A percentile compares a stretch with the other conserved stretches of the same genome.
phyloP scores from a whole-genome alignment of 495 filamentous ascomycete species.

The Melanomma pulvis-pyrius region DNA sequence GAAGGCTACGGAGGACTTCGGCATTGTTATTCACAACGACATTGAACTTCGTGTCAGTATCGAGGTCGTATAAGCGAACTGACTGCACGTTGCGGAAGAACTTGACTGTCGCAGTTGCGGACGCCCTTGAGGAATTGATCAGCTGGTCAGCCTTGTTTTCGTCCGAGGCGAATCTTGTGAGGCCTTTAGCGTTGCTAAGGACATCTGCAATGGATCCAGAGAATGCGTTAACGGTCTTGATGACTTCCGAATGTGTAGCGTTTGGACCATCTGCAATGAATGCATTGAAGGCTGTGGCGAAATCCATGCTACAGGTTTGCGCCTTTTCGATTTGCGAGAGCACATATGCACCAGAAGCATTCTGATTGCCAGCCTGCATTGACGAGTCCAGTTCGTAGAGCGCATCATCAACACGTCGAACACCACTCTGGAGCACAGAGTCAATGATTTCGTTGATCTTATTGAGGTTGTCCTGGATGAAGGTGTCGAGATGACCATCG shows the following conservation, averaged over 20 bases:
- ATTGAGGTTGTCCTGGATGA: slow-evolving; percentile 79
- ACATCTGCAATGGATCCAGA: slow-evolving; percentile 90
- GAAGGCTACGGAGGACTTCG: slow-evolving; percentile 88
- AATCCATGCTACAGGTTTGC: slow-evolving; percentile 89
- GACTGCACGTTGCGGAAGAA: slow-evolving; percentile 96
- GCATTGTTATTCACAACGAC: slow-evolving; percentile 95
- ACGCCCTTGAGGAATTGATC: slow-evolving; percentile 76
- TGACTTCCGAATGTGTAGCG: slow-evolving; percentile 86
- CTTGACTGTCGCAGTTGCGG: slow-evolving; percentile 84
- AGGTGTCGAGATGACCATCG: slow-evolving; percentile 86
- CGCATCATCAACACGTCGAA: slow-evolving; percentile 93
- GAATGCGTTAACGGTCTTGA: slow-evolving; percentile 89
- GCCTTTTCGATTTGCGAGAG: slow-evolving; percentile 97
- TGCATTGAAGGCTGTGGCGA: slow-evolving; percentile 95
- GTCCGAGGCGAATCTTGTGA: slow-evolving; percentile 90
- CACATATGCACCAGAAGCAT: slow-evolving; percentile 92
- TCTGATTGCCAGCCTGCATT: slow-evolving; percentile 98
- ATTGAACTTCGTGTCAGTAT: slow-evolving; percentile 85
- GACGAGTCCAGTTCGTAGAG: slow-evolving; percentile 95
- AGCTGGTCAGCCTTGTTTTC: slow-evolving; percentile 90
- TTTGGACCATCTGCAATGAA: slow-evolving; percentile 97
- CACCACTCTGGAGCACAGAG: slow-evolving; percentile 89
- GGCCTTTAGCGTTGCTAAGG: slow-evolving; percentile 91
- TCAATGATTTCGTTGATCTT: slow-evolving; percentile 99
- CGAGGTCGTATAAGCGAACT: slow-evolving; percentile 87